These are phyloP conservation scores for Clarireedia paspali DNA, from an alignment of 2,329 filamentous ascomycete species.

Conservation along the genomic window DNA sequence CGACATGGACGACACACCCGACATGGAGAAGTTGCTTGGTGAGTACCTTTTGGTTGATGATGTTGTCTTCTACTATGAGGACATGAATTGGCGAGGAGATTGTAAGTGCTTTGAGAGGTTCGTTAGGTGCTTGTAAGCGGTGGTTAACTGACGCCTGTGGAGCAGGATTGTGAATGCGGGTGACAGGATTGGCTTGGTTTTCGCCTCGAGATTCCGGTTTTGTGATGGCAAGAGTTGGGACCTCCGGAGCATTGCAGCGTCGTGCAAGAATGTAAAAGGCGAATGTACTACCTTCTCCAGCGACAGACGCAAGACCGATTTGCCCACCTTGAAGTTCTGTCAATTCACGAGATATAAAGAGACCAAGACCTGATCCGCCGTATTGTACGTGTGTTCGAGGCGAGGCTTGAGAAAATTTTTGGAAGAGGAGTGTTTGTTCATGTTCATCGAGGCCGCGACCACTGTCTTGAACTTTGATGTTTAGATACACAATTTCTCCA, in stretches of 20 bases:
- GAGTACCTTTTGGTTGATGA: constrained; percentile 41
- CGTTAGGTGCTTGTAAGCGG: neutral
- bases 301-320: constrained; percentile 64
- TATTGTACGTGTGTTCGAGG: constrained; percentile 72
- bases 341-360: constrained; percentile 74
- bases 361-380: constrained; percentile 68
- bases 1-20: constrained; percentile 35
- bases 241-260: constrained; percentile 8
- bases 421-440: constrained; percentile 68
- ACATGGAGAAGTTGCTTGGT: constrained; percentile 42
- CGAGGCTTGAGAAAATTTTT: constrained; percentile 66
- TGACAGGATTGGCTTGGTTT: constrained; percentile 4
- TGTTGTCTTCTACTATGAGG: constrained; percentile 53
- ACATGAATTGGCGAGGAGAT: constrained; percentile 26
- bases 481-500: constrained; percentile 63
- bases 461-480: constrained; percentile 69
- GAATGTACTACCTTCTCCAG: constrained; percentile 66
- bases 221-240: neutral
- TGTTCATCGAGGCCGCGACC: constrained; percentile 64
- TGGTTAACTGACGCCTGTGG: neutral
- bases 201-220: constrained; percentile 2
- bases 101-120: neutral
- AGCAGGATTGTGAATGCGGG: neutral
- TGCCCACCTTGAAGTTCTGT: constrained; percentile 75
- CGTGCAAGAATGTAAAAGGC: constrained; percentile 56